Evolutionary conservation across 148 eudicot species (phyloP).

Genomic region (Rhododendron vialii): DNA sequence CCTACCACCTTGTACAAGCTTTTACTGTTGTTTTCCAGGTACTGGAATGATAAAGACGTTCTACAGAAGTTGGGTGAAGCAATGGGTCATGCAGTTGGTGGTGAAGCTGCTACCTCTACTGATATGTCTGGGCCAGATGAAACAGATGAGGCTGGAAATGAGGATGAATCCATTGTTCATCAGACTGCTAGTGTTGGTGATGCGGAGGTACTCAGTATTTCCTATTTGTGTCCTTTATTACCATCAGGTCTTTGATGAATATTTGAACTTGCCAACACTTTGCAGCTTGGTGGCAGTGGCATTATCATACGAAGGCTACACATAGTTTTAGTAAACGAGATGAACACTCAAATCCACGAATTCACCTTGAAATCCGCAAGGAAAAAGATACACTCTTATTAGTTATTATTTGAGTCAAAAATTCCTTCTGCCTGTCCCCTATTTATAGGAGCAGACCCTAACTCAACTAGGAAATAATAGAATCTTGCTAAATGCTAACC

Average conservation of each 20-base stretch:
- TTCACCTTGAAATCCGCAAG: background rate
- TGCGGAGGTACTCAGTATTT: conserved; percentile 52
- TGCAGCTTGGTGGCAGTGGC: background rate
- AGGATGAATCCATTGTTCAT: conserved; percentile 94
- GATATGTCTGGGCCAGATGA: conserved; percentile 54
- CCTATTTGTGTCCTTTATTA: background rate
- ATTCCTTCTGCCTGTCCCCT: background rate
- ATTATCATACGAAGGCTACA: background rate
- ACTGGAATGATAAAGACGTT: conserved; percentile 94
- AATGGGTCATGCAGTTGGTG: conserved; percentile 78
- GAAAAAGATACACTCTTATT: background rate
- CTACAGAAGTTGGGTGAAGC: conserved; percentile 93
- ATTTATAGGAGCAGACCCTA: background rate
- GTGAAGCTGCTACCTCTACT: conserved; percentile 56
- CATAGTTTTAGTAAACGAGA: background rate
- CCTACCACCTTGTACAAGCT: background rate
- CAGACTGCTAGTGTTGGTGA: conserved; percentile 92
- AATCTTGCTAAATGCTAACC: background rate
- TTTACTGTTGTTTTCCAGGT: conserved; percentile 33
- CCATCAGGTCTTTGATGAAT: background rate
- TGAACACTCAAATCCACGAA: background rate
- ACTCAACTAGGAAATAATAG: background rate
- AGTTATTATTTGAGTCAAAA: too few relatives aligned
- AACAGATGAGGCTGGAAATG: conserved; percentile 68
- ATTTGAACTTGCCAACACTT: background rate